Conservation (phyloP, 2,329 filamentous ascomycete species). For the Penicillium expansum region DNA sequence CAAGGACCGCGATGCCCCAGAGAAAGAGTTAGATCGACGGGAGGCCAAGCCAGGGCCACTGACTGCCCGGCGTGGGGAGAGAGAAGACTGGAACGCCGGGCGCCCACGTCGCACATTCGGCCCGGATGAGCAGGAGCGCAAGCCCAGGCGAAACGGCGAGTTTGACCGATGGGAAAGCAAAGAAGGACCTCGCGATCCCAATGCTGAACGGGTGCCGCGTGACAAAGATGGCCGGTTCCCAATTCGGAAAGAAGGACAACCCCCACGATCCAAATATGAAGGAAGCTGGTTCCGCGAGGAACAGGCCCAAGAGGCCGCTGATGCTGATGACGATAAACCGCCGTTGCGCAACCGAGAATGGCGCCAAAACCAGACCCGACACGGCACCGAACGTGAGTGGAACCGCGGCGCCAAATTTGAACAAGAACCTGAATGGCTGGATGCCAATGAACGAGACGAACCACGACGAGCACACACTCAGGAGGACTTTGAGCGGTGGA, state of each 20-base stretch:
- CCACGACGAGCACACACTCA: slow-evolving; percentile 71
- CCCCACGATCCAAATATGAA: slow-evolving; percentile 63
- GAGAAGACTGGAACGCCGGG: slow-evolving; percentile 43
- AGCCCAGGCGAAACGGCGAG: slow-evolving; percentile 43
- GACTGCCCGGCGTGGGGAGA: slow-evolving; percentile 39
- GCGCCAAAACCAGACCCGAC: slow-evolving; percentile 48
- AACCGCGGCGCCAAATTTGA: slow-evolving; percentile 58
- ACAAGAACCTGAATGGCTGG: slow-evolving; percentile 88
- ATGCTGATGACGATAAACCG: slow-evolving; percentile 44
- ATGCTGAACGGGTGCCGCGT: slow-evolving; percentile 50
- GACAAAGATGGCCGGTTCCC: slow-evolving; percentile 55
- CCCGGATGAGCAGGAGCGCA: slow-evolving; percentile 43
- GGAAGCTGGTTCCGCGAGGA: slow-evolving; percentile 72
- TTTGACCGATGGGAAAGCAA: slow-evolving; percentile 44
- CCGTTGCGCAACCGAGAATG: slow-evolving; percentile 64
- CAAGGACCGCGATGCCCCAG: slow-evolving; percentile 37
- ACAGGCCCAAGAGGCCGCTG: slow-evolving; percentile 35
- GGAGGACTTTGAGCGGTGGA: slow-evolving; percentile 92
- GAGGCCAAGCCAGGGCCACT: slow-evolving; percentile 34
- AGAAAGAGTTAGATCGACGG: slow-evolving; percentile 39
- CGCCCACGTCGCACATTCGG: slow-evolving; percentile 42
- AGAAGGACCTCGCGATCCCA: slow-evolving; percentile 53
- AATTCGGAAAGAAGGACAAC: slow-evolving; percentile 60
- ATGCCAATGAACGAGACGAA: slow-evolving; percentile 65
- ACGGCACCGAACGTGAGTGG: slow-evolving; percentile 54